Percentiles rank a stretch among this genome's conserved stretches.
phyloP scores from a whole-genome alignment of 306 rosid species.

The Hippophae rhamnoides region DNA sequence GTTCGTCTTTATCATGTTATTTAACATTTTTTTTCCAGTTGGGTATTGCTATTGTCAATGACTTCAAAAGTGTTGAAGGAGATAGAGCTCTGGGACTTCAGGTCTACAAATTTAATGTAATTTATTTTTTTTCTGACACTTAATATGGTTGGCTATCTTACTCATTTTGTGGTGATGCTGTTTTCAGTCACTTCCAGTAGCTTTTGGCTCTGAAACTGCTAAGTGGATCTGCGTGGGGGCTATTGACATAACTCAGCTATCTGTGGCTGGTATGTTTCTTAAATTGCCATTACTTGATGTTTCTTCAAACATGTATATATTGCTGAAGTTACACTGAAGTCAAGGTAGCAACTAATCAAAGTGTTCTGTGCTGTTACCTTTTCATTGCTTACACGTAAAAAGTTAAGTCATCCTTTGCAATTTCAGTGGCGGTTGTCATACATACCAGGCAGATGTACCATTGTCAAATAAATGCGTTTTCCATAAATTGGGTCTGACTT shows the following conservation, averaged over 20 bases:
- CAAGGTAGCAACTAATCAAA: not conserved
- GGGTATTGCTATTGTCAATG: slow-evolving; percentile 96
- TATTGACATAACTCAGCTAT: slow-evolving; percentile 83
- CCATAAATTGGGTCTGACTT: too few relatives aligned
- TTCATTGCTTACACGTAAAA: too few relatives aligned
- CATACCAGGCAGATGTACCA: too few relatives aligned
- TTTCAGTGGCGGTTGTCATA: too few relatives aligned
- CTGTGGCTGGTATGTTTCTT: slow-evolving; percentile 60
- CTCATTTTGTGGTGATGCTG: slow-evolving; percentile 23
- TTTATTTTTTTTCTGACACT: slow-evolving; percentile 1
- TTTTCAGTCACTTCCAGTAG: slow-evolving; percentile 92
- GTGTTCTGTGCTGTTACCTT: too few relatives aligned
- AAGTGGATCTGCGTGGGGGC: slow-evolving; percentile 99
- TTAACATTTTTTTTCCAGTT: slow-evolving; percentile 38
- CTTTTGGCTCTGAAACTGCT: slow-evolving; percentile 91
- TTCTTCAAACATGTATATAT: not conserved
- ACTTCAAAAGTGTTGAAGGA: slow-evolving; percentile 95
- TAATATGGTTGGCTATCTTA: slow-evolving; percentile 8
- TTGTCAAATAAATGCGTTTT: too few relatives aligned
- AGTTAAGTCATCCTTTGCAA: too few relatives aligned
- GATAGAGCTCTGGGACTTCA: slow-evolving; percentile 97
- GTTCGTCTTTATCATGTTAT: slow-evolving; percentile 8
- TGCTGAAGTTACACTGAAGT: not conserved
- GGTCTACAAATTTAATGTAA: slow-evolving; percentile 32
- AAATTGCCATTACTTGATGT: not conserved